Percentiles rank a stretch among this genome's conserved stretches.
Evolutionary conservation across 345 rosid genomes (phyloP).

Genomic region (Camelina sativa): DNA sequence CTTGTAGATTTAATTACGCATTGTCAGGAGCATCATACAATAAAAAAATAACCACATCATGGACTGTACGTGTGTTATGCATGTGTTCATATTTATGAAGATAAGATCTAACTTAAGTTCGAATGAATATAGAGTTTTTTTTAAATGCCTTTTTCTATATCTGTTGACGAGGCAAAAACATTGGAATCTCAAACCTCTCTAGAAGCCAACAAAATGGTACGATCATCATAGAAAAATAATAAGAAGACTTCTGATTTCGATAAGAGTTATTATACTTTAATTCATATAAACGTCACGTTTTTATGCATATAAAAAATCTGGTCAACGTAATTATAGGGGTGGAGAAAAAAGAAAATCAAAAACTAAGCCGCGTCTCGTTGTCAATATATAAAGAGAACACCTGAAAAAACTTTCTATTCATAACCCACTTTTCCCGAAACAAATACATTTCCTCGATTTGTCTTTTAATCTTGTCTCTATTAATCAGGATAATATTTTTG

Average conservation of each 20-base stretch:
- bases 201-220: slow-evolving; percentile 21
- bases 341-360: background rate
- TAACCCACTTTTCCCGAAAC: slow-evolving; percentile 18
- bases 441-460: slow-evolving; percentile 11
- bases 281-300: slow-evolving; percentile 33
- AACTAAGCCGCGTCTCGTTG: slow-evolving; percentile 30
- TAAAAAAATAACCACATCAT: background rate
- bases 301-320: slow-evolving; percentile 26
- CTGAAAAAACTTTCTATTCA: slow-evolving; percentile 28
- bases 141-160: background rate
- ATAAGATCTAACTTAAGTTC: background rate
- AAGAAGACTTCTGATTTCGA: background rate
- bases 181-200: slow-evolving; percentile 27
- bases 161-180: slow-evolving; percentile 29
- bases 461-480: slow-evolving; percentile 18
- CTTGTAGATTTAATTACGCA: background rate
- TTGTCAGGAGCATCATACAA: background rate
- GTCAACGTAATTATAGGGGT: slow-evolving; percentile 30
- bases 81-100: slow-evolving; percentile 24
- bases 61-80: slow-evolving; percentile 3
- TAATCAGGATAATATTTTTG: background rate
- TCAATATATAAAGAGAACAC: slow-evolving; percentile 31
- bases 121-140: no score
- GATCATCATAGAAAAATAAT: slow-evolving; percentile 4
- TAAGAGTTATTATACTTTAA: background rate